Base-by-base conservation (phyloP, 805 yeast genomes). In the Teunomyces panamensis region DNA sequence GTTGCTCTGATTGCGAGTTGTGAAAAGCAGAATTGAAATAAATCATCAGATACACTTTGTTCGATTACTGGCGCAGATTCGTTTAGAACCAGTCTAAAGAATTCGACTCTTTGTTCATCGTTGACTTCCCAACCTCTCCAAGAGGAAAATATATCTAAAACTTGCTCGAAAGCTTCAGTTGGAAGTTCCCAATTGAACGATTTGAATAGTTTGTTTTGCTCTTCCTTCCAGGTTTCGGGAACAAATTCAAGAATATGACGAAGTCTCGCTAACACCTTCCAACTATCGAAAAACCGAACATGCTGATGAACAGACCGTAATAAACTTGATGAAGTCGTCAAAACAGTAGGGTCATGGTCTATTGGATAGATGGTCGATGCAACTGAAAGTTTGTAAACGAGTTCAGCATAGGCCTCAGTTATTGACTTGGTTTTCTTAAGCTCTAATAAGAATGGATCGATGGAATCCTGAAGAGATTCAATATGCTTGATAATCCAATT, bases 91-190 rank as follows among this genome's bases (percentile, higher is more conserved):
- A 68, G 69, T 29, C 65, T 63, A 56, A 86, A 81, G 20, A 87
- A 71, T 47, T 73, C 79, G 45, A 83, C 77, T 33, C 77, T 69
- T n/a, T 77, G 76, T 17, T 83, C 77, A 56, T 80, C 80, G 29
- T 82, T 74, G 39, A 87, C 84, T 56, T 92, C 99, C 97, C 98
- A 91, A 49, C 83, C 81, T 71, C 97, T 80, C 97, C 98, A 94
- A 10, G 76, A 71, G 0, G 83, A 72, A 56, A 90, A 89, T 1
- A 83, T 73, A 3, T 74, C 67, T 20, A 81, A 63, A 2, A 88
- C 87, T 11, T 75, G 75, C 7, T 71, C 68, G 49, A 74, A 71
- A 0, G 90, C 90, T 50, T 74, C 68, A 0, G 50, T 53, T 0
- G 89, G 84, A 0, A 79, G 72, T 13, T 63, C 62, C 71, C 81